A percentile compares a stretch with the other conserved stretches of the same genome.
These are phyloP conservation scores for Salix viminalis DNA, from an alignment of 345 rosid species.

Conservation along the genomic window DNA sequence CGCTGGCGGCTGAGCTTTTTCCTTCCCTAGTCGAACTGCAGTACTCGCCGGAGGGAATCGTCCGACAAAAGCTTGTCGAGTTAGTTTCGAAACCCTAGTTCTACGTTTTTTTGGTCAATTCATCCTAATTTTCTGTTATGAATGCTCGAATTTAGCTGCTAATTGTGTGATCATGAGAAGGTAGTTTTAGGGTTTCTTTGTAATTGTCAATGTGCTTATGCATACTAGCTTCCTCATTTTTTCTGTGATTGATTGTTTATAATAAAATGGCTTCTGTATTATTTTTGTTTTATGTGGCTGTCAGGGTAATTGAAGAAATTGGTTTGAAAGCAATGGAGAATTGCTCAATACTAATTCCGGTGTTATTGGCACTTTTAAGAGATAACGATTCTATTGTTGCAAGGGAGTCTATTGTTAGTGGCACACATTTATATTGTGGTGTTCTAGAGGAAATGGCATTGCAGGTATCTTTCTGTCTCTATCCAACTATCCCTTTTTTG, in stretches of 20 bases:
- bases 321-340: slow-evolving; percentile 63
- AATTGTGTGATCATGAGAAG: background rate
- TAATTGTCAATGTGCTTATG: background rate
- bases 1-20: slow-evolving; percentile 69
- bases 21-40: slow-evolving; percentile 78
- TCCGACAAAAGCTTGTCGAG: slow-evolving; percentile 69
- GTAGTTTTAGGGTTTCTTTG: background rate
- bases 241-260: too few species aligned
- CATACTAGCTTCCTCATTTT: too few species aligned
- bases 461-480: slow-evolving; percentile 52
- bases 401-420: slow-evolving; percentile 57
- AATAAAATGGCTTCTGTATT: too few species aligned
- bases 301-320: slow-evolving; percentile 79
- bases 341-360: slow-evolving; percentile 49
- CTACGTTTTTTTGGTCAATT: background rate
- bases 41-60: slow-evolving; percentile 64
- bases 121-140: background rate
- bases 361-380: slow-evolving; percentile 52
- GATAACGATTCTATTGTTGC: slow-evolving; percentile 62
- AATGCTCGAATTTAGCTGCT: background rate
- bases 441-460: slow-evolving; percentile 69
- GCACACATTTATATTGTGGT: slow-evolving; percentile 53
- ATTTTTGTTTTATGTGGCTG: slow-evolving; percentile 17
- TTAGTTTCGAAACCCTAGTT: slow-evolving; percentile 51
- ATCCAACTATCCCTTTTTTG: background rate